These are phyloP conservation scores for Cladophialophora yegresii DNA, from an alignment of 2,329 filamentous ascomycete genomes.

Conservation along the genomic window DNA sequence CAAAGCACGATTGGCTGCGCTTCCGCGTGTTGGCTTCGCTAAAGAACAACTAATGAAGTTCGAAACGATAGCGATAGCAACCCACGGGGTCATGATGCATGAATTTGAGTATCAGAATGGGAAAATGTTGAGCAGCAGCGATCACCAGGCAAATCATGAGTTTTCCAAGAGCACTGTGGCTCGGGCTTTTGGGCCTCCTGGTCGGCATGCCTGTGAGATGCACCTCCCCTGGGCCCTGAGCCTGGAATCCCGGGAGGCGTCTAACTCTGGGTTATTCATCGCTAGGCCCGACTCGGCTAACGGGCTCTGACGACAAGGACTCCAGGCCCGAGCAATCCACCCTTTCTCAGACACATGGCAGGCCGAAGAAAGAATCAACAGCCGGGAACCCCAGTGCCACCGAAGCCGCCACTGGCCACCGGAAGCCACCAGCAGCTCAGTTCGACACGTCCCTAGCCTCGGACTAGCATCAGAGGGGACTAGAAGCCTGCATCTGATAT, in stretches of 20 bases:
- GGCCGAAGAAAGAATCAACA: conserved; percentile 12
- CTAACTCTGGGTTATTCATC: conserved; percentile 17
- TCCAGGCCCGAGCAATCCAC: neutral
- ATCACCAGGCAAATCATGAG: neutral
- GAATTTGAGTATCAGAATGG: conserved; percentile 4
- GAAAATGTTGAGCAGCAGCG: neutral
- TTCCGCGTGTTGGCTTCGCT: conserved; percentile 15
- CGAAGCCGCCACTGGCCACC: too few relatives aligned
- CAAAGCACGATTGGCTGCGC: conserved; percentile 8
- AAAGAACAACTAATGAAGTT: conserved; percentile 26
- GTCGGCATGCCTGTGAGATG: neutral
- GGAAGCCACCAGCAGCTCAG: conserved; percentile 4
- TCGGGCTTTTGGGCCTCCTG: neutral
- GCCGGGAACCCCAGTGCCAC: conserved; percentile 14
- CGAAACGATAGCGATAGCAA: conserved; percentile 25
- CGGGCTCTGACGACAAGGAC: conserved; percentile 1
- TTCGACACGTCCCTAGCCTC: conserved; percentile 12
- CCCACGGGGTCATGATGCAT: neutral
- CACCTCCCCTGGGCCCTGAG: neutral
- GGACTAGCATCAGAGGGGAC: conserved; percentile 7
- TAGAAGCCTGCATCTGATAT: conserved; percentile 14
- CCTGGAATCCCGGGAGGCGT: conserved; percentile 1
- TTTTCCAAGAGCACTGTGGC: neutral
- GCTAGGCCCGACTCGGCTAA: conserved; percentile 15
- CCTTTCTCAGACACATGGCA: conserved; percentile 17